A percentile compares a stretch with the other conserved stretches of the same genome.
These are phyloP conservation scores for Verticillium zaregamsianum DNA, from an alignment of 2,329 filamentous ascomycete species.

Conservation along the genomic window DNA sequence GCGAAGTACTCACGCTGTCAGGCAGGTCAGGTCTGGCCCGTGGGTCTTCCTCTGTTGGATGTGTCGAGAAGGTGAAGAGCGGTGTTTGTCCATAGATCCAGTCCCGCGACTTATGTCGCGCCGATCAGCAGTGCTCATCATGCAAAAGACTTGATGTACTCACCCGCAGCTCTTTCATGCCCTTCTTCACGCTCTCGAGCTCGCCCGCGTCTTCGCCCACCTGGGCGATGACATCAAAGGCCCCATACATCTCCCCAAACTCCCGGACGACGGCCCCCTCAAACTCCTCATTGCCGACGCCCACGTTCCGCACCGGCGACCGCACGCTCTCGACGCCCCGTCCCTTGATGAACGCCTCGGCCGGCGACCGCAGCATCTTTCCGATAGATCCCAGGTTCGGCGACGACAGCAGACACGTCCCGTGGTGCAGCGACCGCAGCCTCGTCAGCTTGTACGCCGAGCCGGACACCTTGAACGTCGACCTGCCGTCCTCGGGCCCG, in stretches of 20 bases:
- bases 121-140: neutral
- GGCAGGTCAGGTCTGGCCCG: slow-evolving; percentile 49
- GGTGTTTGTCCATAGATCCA: slow-evolving; percentile 89
- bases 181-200: slow-evolving; percentile 52
- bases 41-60: slow-evolving; percentile 55
- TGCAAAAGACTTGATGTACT: slow-evolving; percentile 17
- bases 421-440: slow-evolving; percentile 80
- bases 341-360: slow-evolving; percentile 69
- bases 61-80: slow-evolving; percentile 68
- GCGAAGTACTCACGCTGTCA: slow-evolving; percentile 30
- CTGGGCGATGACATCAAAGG: slow-evolving; percentile 24
- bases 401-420: slow-evolving; percentile 78
- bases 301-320: slow-evolving; percentile 77
- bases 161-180: slow-evolving; percentile 59
- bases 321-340: slow-evolving; percentile 89
- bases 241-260: slow-evolving; percentile 65
- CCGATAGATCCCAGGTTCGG: slow-evolving; percentile 69
- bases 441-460: slow-evolving; percentile 93
- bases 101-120: slow-evolving; percentile 44
- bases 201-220: slow-evolving; percentile 44
- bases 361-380: slow-evolving; percentile 71
- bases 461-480: slow-evolving; percentile 76
- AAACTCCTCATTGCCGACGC: slow-evolving; percentile 43
- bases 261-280: slow-evolving; percentile 55
- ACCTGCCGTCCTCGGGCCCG: neutral